Conservation (phyloP, 768 basidiomycete genomes). For the Cystofilobasidium bisporidii region DNA sequence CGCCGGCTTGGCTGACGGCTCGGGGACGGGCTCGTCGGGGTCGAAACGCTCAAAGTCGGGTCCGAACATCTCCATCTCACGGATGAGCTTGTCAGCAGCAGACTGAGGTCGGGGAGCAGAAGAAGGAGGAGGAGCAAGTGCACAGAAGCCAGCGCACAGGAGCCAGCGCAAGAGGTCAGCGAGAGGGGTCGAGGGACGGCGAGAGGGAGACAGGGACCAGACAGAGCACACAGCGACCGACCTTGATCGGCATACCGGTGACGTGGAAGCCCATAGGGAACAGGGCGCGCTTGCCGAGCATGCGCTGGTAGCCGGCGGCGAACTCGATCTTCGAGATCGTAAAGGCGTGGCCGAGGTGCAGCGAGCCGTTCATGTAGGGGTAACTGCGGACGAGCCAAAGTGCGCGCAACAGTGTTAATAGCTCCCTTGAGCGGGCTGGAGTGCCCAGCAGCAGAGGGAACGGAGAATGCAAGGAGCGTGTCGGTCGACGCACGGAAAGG, state of each 20-base stretch:
- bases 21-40: slow-evolving; percentile 42
- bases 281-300: slow-evolving; percentile 85
- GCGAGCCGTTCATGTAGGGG: slow-evolving; percentile 89
- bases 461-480: slow-evolving; percentile 7
- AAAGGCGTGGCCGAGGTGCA: slow-evolving; percentile 96
- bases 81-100: slow-evolving; percentile 91
- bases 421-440: not conserved
- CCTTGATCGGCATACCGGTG: slow-evolving; percentile 99
- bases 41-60: slow-evolving; percentile 67
- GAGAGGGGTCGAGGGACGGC: too few species aligned
- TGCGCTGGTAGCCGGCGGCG: slow-evolving; percentile 82
- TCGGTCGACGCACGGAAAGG: slow-evolving; percentile 76
- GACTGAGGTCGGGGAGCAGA: slow-evolving; percentile 48
- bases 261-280: slow-evolving; percentile 98
- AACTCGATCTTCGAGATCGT: slow-evolving; percentile 98
- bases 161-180: slow-evolving; percentile 34
- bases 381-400: not conserved
- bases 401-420: not conserved
- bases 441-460: too few species aligned
- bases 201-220: too few species aligned
- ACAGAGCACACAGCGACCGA: too few species aligned
- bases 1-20: slow-evolving; percentile 37
- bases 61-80: slow-evolving; percentile 95
- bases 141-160: not conserved
- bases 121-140: not conserved